Evolutionary conservation across 306 rosid species (phyloP).

Genomic region (Gynostemma pentaphyllum): DNA sequence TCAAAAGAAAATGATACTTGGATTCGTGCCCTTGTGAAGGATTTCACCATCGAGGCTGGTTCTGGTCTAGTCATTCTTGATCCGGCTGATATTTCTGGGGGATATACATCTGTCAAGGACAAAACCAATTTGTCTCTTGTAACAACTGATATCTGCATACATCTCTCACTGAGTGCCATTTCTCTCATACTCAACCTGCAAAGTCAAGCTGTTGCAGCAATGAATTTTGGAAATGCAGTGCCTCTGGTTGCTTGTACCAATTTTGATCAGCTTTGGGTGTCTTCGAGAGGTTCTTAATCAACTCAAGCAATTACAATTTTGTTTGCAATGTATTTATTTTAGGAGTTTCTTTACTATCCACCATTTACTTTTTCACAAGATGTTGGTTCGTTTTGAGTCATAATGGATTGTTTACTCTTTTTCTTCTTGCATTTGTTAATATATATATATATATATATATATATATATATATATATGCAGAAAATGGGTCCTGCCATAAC

Average conservation of each 20-base stretch:
- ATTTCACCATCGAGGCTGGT: conserved; percentile 88
- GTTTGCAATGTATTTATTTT: neutral
- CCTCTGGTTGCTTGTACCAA: conserved; percentile 75
- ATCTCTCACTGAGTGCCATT: conserved; percentile 81
- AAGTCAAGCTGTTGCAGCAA: conserved; percentile 70
- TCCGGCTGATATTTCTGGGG: conserved; percentile 96
- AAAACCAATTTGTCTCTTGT: conserved; percentile 80
- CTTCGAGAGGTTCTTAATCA: conserved; percentile 53
- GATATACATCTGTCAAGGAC: conserved; percentile 89
- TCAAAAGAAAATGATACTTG: conserved; percentile 89
- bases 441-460: too few relatives aligned
- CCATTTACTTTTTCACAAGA: neutral
- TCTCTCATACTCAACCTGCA: conserved; percentile 82
- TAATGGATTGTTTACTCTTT: conserved; percentile 6
- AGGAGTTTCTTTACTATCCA: neutral
- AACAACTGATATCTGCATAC: conserved; percentile 76
- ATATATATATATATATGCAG: conserved; percentile 40
- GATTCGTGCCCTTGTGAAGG: conserved; percentile 90
- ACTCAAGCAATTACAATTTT: neutral
- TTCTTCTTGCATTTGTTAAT: conserved; percentile 4
- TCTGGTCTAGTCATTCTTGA: conserved; percentile 89
- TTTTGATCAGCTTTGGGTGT: conserved; percentile 78
- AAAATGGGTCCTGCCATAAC: conserved; percentile 40
- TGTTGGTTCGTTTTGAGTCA: neutral
- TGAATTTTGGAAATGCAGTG: conserved; percentile 63